These are phyloP conservation scores for Kwoniella sp. DNA, from an alignment of 768 basidiomycete species.

Conservation along the genomic window DNA sequence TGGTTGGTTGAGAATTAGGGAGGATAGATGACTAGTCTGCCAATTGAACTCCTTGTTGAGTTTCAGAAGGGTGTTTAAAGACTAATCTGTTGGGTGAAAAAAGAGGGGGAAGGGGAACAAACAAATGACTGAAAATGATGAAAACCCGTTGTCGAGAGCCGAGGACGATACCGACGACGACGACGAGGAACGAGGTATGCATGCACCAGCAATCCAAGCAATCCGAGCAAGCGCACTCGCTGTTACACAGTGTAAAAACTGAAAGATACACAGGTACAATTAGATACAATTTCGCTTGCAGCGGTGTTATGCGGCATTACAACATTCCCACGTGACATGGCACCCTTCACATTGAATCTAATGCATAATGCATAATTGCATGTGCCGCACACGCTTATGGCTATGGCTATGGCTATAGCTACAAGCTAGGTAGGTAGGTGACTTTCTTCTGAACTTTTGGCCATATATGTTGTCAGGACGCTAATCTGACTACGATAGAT, in stretches of 20 bases:
- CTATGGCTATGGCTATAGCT: too few relatives aligned
- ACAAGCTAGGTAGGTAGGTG: too few relatives aligned
- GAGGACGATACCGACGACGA: background rate
- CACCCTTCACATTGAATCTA: background rate
- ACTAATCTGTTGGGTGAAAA: constrained; percentile 31
- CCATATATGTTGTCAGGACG: background rate
- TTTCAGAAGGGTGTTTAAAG: constrained; percentile 55
- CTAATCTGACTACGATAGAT: too few relatives aligned
- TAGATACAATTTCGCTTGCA: background rate
- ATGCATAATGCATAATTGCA: too few relatives aligned
- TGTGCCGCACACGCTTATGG: too few relatives aligned
- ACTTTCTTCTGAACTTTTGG: background rate
- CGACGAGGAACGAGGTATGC: constrained; percentile 1
- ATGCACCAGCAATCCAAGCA: too few relatives aligned
- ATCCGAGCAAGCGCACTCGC: too few relatives aligned
- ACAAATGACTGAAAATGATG: constrained; percentile 9
- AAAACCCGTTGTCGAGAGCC: background rate
- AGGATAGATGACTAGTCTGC: constrained; percentile 43
- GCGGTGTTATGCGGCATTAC: background rate
- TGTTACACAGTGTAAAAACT: too few relatives aligned
- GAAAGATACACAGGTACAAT: too few relatives aligned
- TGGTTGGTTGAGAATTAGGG: constrained; percentile 10
- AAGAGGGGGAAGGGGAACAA: constrained; percentile 15
- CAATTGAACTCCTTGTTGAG: constrained; percentile 46
- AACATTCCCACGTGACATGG: background rate